Conservation (phyloP, 1,284 basidiomycete genomes). For the Ustilago crameri region DNA sequence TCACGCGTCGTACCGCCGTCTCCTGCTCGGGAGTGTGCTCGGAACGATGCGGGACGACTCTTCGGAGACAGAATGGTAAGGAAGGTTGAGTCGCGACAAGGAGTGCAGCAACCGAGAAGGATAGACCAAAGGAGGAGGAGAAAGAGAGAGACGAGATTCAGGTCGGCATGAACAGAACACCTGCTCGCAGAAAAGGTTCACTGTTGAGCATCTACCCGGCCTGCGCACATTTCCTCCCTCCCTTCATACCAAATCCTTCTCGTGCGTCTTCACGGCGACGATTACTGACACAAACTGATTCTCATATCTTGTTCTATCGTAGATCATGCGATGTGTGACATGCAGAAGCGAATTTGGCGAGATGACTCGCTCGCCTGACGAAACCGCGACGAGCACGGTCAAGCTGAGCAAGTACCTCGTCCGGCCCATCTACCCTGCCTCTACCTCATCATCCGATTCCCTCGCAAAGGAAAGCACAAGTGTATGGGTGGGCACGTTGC, state of each 20-base stretch:
- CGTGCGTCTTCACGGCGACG: neutral
- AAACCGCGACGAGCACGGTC: neutral
- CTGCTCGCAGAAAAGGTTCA: slow-evolving; percentile 27
- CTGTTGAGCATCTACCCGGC: slow-evolving; percentile 27
- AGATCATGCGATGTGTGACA: slow-evolving; percentile 10
- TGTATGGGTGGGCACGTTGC: slow-evolving; percentile 10
- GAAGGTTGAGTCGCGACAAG: neutral
- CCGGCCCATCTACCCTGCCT: neutral
- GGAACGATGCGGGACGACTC: neutral
- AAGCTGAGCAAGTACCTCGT: slow-evolving; percentile 27
- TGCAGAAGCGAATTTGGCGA: slow-evolving; percentile 15
- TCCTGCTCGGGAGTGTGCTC: slow-evolving; percentile 5
- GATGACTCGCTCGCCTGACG: neutral
- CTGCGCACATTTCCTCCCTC: slow-evolving; percentile 15
- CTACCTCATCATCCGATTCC: neutral
- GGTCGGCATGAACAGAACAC: slow-evolving; percentile 43
- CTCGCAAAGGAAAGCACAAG: neutral
- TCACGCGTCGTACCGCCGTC: slow-evolving; percentile 28
- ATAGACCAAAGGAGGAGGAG: neutral
- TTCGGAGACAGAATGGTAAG: neutral
- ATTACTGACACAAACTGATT: slow-evolving; percentile 1
- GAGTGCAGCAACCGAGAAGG: neutral
- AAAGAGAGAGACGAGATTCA: neutral
- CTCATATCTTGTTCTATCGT: neutral
- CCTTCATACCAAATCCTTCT: neutral